Evolutionary conservation across 345 rosid species (phyloP).

Genomic region (Sonneratia alba): DNA sequence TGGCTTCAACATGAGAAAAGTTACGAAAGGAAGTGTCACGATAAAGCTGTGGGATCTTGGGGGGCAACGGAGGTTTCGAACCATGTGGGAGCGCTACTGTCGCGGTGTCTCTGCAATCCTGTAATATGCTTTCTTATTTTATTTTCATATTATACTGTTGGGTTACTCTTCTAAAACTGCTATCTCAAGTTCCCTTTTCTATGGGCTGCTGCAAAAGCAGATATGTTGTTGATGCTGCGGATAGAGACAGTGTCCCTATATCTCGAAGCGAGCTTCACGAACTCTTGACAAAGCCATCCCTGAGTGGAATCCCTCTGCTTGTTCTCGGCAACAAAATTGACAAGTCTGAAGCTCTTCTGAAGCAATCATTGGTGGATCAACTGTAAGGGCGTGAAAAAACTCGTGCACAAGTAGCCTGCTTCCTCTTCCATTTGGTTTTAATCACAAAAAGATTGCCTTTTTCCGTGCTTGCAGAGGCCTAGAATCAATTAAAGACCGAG

Average conservation of each 20-base stretch:
- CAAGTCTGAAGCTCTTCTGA: constrained; percentile 88
- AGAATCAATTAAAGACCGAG: constrained; percentile 62
- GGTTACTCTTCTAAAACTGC: not conserved
- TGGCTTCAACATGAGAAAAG: constrained; percentile 95
- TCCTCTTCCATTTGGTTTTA: not conserved
- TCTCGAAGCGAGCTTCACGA: constrained; percentile 79
- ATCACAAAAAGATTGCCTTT: not conserved
- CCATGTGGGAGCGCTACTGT: constrained; percentile 99
- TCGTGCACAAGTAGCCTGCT: not conserved
- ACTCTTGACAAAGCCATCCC: constrained; percentile 73
- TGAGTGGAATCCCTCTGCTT: constrained; percentile 76
- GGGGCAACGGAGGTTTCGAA: constrained; percentile 93
- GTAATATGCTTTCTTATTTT: constrained; percentile 28
- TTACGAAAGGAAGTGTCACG: constrained; percentile 94
- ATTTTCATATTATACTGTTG: not conserved
- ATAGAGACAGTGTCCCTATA: constrained; percentile 78
- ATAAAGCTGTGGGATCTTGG: constrained; percentile 99
- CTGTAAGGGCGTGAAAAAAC: constrained; percentile 40
- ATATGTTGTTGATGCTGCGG: constrained; percentile 93
- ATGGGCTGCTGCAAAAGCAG: constrained; percentile 32
- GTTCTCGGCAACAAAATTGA: constrained; percentile 94
- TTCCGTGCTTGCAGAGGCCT: constrained; percentile 54
- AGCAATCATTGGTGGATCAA: constrained; percentile 93
- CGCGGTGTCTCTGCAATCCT: constrained; percentile 94
- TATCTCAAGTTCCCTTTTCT: not conserved